Base-by-base conservation (phyloP, 805 yeast genomes). In the Candida verbasci region DNA sequence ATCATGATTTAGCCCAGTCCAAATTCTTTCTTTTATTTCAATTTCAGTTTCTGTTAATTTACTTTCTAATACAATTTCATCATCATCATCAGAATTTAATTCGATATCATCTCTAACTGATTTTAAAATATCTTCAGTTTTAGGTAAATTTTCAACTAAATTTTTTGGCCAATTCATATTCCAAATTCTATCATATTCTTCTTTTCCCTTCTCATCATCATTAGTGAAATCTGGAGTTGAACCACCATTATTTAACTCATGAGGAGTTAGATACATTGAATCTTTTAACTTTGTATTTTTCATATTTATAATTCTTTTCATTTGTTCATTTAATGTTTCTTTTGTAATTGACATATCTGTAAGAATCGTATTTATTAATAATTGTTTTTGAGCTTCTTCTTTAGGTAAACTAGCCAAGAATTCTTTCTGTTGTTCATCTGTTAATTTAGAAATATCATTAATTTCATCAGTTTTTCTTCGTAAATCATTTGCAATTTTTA, bases 1-100 rank as follows among this genome's bases (percentile, higher is more conserved):
- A 20, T 89, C 97, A 41, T 84, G 85, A 58, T 94, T 89, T 26
- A 86, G 69, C 2, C 93, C 89, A 37, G 84, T 79, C 97, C 98
- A 93, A 3, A 89, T 76, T 41, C 83, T 71, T 47, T 87, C 89
- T 56, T 91, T 93, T 44, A 82, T 55, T 39, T 64, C 70, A 9
- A 80, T 71, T 43, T 89, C 96, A 34, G 81, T 87, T 37, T 73
- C 79, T 2, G 75, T 70, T 32, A 93, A 65, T 29, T 86, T 52
- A 23, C 80, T 69, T 0, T 65, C 61, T 4, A 76, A 78, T 9
- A 86, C 67, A 46, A 87, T 96, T 10, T 80, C 91, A 52, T 88
- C 97, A 4, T 82, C 82, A 49, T 87, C 95, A 32, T 55, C 59
- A 7, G 80, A 78, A 30, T 82, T 66, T 34, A 78, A 67, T 2